Conservation (phyloP, 495 filamentous ascomycete genomes). For the Hyaloscypha bicolor region DNA sequence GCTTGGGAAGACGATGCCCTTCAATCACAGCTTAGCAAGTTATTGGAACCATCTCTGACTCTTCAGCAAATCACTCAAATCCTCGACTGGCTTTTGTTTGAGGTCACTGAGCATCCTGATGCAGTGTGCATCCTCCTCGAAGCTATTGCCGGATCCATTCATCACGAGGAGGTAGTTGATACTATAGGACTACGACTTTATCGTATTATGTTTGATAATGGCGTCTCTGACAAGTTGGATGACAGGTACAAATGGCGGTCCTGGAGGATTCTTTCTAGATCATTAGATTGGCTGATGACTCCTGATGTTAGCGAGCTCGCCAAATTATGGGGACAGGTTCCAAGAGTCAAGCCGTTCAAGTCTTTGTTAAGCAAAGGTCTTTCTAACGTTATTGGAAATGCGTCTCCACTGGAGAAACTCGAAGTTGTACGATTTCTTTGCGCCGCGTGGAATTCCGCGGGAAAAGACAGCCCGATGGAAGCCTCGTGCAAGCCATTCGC, state of each 20-base stretch:
- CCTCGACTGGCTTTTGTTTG: conserved; percentile 42
- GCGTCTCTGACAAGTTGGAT: conserved; percentile 10
- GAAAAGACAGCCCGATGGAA: conserved; percentile 12
- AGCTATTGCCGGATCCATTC: conserved; percentile 48
- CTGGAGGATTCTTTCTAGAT: conserved; percentile 29
- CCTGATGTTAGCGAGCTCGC: conserved; percentile 14
- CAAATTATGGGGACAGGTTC: conserved; percentile 7
- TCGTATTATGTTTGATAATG: conserved; percentile 28
- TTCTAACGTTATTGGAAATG: not conserved
- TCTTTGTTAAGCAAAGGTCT: not conserved
- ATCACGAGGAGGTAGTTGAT: conserved; percentile 45
- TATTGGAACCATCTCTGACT: conserved; percentile 48
- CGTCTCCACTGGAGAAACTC: conserved; percentile 10
- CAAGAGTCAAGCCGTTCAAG: conserved; percentile 11
- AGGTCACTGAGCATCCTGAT: conserved; percentile 23
- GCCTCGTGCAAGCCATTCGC: not conserved
- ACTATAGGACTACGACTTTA: conserved; percentile 40
- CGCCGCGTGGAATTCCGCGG: conserved; percentile 21
- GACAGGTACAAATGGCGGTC: conserved; percentile 30
- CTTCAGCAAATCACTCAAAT: conserved; percentile 49
- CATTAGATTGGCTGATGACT: conserved; percentile 13
- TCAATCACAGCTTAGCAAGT: conserved; percentile 42
- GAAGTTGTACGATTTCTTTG: conserved; percentile 23
- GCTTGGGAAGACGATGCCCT: conserved; percentile 67
- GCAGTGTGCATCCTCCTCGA: conserved; percentile 46